phyloP scores from a whole-genome alignment of 208 protist species.

The Leishmania mexicana region DNA sequence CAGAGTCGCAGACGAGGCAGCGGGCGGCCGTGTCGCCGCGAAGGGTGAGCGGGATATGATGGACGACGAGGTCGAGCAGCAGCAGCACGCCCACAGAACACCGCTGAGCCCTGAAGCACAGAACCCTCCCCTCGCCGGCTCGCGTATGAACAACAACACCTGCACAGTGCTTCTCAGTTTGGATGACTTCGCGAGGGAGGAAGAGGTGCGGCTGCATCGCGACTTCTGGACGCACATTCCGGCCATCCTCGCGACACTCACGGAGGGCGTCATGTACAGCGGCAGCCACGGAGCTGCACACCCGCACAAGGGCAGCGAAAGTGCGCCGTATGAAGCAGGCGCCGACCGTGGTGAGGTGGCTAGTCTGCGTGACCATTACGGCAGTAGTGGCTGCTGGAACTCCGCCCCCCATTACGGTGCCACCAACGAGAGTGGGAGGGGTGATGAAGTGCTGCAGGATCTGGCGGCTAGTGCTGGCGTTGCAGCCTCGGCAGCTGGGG shows the following conservation, averaged over 20 bases:
- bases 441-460: background rate
- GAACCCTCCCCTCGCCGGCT: background rate
- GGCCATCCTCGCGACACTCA: slow-evolving; percentile 33
- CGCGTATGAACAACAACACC: background rate
- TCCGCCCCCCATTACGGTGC: background rate
- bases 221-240: slow-evolving; percentile 48
- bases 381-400: background rate
- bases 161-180: slow-evolving; percentile 8
- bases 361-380: background rate
- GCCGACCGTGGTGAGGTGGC: background rate
- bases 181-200: slow-evolving; percentile 21
- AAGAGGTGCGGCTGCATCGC: slow-evolving; percentile 37
- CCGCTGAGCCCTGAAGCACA: slow-evolving; percentile 1
- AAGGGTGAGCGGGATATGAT: background rate
- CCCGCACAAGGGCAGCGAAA: background rate
- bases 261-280: slow-evolving; percentile 38
- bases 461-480: background rate
- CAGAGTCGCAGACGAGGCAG: background rate
- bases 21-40: background rate
- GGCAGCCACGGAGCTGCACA: background rate
- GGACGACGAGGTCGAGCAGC: slow-evolving; percentile 1
- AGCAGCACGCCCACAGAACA: background rate
- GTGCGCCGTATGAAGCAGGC: background rate
- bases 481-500: background rate
- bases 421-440: background rate